A percentile compares a stretch with the other conserved stretches of the same genome.
These are phyloP conservation scores for Cercospora sp. DNA, from an alignment of 2,329 filamentous ascomycete species.

Conservation along the genomic window DNA sequence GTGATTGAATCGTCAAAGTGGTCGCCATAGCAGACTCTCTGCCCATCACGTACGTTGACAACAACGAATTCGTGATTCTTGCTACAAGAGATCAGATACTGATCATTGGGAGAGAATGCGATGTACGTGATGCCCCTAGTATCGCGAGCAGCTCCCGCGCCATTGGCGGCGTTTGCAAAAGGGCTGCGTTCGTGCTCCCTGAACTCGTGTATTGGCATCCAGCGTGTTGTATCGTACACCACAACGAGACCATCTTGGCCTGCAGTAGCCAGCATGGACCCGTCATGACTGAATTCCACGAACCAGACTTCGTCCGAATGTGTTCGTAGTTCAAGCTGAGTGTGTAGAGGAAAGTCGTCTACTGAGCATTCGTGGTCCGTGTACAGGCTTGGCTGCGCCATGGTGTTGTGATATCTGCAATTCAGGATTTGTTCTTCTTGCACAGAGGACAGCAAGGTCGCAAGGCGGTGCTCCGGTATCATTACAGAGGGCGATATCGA, in stretches of 20 bases:
- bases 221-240: constrained; percentile 77
- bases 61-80: constrained; percentile 40
- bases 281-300: constrained; percentile 85
- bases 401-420: constrained; percentile 86
- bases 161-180: constrained; percentile 16
- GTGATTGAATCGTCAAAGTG: constrained; percentile 83
- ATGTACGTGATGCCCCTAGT: constrained; percentile 69
- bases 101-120: constrained; percentile 89
- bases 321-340: constrained; percentile 68
- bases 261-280: constrained; percentile 76
- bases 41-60: constrained; percentile 47
- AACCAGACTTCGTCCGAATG: constrained; percentile 88
- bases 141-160: constrained; percentile 19
- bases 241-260: constrained; percentile 72
- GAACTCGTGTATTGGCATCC: constrained; percentile 58
- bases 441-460: constrained; percentile 75
- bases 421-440: constrained; percentile 79
- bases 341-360: constrained; percentile 73
- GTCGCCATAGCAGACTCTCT: constrained; percentile 62
- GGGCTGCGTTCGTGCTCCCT: constrained; percentile 35
- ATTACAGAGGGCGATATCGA: constrained; percentile 95
- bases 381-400: constrained; percentile 77
- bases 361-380: constrained; percentile 82
- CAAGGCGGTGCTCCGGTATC: constrained; percentile 89
- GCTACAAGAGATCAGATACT: constrained; percentile 78